Base-by-base conservation (phyloP, 2,329 filamentous ascomycete species). In the Huntiella bhutanensis region DNA sequence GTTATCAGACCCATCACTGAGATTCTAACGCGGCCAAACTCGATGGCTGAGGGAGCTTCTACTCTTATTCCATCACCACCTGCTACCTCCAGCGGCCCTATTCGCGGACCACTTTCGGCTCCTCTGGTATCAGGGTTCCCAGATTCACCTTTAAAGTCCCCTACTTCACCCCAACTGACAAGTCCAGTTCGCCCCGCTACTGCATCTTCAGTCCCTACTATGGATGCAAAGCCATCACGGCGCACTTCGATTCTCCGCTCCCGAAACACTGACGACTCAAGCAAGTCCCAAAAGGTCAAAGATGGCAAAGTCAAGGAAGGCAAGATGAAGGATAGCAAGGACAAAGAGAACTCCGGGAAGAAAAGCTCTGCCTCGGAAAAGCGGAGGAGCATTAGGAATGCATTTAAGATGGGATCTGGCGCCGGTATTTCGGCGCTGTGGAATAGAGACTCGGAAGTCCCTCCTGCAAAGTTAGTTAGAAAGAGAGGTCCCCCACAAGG, bases 1-100 rank as follows among this genome's bases (percentile, higher is more conserved):
- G 11, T 44, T 11, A 43, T 49, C 7, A 41, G 44, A 32, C 48
- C 48, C 3, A 49, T 47, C 22, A 49, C 41, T 10, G 42, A 49
- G 33, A 28, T 45, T 3, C 36, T 49, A 7, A 45, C 42, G 12
- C 28, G 47, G n/a, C 47, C 47, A 2, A 28, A 28, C 8, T 41
- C 37, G 11, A 38, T 37, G 15, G 42, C 17, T 10, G 37, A 42
- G 36, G 33, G 41, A 17, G 36, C 36, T 38, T 49, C 47, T 10
- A 49, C 47, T 22, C 15, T 49, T 17, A 19, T 41, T 15, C 36
- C 37, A 2, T 49, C 47, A 22, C 33, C 42, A 12, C 33, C 41
- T 8, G 32, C 19, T 4, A 43, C 32, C 34, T 32, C 19, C 16
- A 10, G 17, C 16, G 46, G 38, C 12, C 36, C 48, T 11, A 6